phyloP scores from a whole-genome alignment of 352 stramenopile genomes.

The Phytophthora syringae region DNA sequence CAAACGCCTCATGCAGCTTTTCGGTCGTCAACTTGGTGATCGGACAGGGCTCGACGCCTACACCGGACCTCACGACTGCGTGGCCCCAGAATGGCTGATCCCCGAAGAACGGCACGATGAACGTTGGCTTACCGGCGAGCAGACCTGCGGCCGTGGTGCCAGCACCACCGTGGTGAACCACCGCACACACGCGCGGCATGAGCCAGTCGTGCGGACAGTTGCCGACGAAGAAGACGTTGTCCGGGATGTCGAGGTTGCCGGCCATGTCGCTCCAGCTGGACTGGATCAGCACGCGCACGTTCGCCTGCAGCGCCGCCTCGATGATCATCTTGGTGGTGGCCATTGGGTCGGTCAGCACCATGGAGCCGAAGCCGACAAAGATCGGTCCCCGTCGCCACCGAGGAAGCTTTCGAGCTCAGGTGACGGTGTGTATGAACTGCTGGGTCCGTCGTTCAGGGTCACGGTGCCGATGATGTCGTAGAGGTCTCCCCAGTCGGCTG shows the following conservation, averaged over 20 bases:
- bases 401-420: slow-evolving; percentile 25
- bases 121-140: slow-evolving; percentile 86
- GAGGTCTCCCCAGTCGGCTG: slow-evolving; percentile 17
- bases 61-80: slow-evolving; percentile 68
- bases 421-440: slow-evolving; percentile 12
- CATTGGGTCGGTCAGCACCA: slow-evolving; percentile 22
- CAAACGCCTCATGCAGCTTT: slow-evolving; percentile 72
- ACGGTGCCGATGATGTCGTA: slow-evolving; percentile 32
- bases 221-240: slow-evolving; percentile 28
- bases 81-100: slow-evolving; percentile 94
- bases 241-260: slow-evolving; percentile 23
- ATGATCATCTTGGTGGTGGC: slow-evolving; percentile 30
- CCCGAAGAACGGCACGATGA: slow-evolving; percentile 95
- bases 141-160: slow-evolving; percentile 62
- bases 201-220: slow-evolving; percentile 33
- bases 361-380: slow-evolving; percentile 31
- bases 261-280: slow-evolving; percentile 35
- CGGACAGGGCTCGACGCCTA: slow-evolving; percentile 81
- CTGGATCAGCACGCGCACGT: slow-evolving; percentile 24
- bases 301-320: slow-evolving; percentile 13
- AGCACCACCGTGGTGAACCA: slow-evolving; percentile 23
- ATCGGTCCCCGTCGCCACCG: slow-evolving; percentile 14
- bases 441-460: slow-evolving; percentile 3
- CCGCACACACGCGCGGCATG: slow-evolving; percentile 22
- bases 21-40: slow-evolving; percentile 75